Percentiles rank a stretch among this genome's conserved stretches.
Conservation (phyloP, 371 early-diverging fungal species). For the Actinomortierella wolfii region DNA sequence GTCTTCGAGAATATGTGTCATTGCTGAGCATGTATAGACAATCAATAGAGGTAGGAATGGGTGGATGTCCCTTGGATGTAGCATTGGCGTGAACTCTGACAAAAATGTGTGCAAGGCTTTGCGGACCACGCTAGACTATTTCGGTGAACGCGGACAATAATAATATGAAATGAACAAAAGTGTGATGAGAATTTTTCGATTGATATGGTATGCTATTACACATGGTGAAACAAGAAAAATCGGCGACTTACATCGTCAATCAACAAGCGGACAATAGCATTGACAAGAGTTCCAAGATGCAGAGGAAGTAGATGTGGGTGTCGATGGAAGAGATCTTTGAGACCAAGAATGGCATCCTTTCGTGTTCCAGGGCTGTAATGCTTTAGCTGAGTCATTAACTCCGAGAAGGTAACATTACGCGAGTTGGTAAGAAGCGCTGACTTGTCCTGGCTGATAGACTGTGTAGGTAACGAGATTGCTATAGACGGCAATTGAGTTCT, state of each 20-base stretch:
- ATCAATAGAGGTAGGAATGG: slow-evolving; percentile 81
- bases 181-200: too few species aligned
- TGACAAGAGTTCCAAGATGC: slow-evolving; percentile 70
- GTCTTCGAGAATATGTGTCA: slow-evolving; percentile 91
- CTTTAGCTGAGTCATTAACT: slow-evolving; percentile 72
- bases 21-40: slow-evolving; percentile 84
- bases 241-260: slow-evolving; percentile 62
- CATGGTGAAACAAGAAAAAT: slow-evolving; percentile 1
- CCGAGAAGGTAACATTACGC: slow-evolving; percentile 74
- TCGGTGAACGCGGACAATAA: too few species aligned
- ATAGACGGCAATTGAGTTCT: too few species aligned
- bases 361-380: slow-evolving; percentile 81
- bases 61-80: slow-evolving; percentile 61
- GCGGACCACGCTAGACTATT: slow-evolving; percentile 50
- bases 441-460: slow-evolving; percentile 79
- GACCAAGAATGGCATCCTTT: slow-evolving; percentile 75
- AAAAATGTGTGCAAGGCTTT: slow-evolving; percentile 49
- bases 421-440: slow-evolving; percentile 68
- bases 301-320: slow-evolving; percentile 60
- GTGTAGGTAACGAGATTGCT: slow-evolving; percentile 79
- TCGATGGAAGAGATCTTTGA: slow-evolving; percentile 66
- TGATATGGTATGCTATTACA: too few species aligned
- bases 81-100: slow-evolving; percentile 40
- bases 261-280: slow-evolving; percentile 60
- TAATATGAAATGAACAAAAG: neutral